These are phyloP conservation scores for Penicillium cinerascens DNA, from an alignment of 495 filamentous ascomycete genomes.

Conservation along the genomic window DNA sequence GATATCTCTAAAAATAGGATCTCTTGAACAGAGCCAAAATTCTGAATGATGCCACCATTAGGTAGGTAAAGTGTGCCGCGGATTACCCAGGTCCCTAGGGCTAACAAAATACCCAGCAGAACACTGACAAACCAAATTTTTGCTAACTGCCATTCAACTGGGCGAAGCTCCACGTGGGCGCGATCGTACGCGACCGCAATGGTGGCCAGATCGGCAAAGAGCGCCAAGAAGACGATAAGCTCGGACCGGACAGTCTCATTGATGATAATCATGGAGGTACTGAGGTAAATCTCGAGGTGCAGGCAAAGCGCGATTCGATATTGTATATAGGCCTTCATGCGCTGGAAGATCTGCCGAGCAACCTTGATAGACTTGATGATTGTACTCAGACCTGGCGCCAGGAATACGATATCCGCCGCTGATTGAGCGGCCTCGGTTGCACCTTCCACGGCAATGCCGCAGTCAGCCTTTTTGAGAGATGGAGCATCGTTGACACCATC, in stretches of 20 bases:
- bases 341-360: slow-evolving; percentile 72
- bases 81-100: too few species aligned
- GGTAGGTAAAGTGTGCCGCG: too few species aligned
- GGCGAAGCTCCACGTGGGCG: slow-evolving; percentile 64
- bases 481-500: slow-evolving; percentile 98
- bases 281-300: slow-evolving; percentile 69
- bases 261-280: slow-evolving; percentile 70
- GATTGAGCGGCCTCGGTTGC: slow-evolving; percentile 71
- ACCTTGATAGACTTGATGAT: slow-evolving; percentile 75
- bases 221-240: slow-evolving; percentile 67
- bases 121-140: too few species aligned
- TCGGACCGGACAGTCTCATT: slow-evolving; percentile 67
- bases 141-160: slow-evolving; percentile 72
- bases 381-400: slow-evolving; percentile 68
- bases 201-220: slow-evolving; percentile 72
- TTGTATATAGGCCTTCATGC: slow-evolving; percentile 77
- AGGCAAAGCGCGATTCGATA: slow-evolving; percentile 74
- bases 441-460: slow-evolving; percentile 68
- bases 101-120: too few species aligned
- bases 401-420: slow-evolving; percentile 72
- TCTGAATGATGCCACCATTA: too few species aligned
- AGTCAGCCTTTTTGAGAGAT: slow-evolving; percentile 92
- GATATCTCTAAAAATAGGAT: too few species aligned
- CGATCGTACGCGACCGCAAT: slow-evolving; percentile 73
- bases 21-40: too few species aligned